These are phyloP conservation scores for Trichoderma gamsii DNA, from an alignment of 495 filamentous ascomycete genomes.

Conservation along the genomic window DNA sequence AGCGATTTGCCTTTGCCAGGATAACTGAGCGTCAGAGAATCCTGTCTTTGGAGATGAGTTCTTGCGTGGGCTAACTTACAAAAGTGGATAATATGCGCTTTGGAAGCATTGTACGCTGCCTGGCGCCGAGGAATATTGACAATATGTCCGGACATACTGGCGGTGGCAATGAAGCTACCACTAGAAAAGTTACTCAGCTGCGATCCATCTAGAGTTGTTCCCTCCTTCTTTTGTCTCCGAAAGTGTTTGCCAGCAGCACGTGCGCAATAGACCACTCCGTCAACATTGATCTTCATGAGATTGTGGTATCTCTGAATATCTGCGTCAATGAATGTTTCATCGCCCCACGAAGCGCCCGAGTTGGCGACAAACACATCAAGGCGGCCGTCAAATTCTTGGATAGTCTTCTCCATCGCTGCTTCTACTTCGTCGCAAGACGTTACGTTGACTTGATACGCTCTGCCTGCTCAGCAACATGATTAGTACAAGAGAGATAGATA, in stretches of 20 bases:
- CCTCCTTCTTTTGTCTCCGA: conserved; percentile 52
- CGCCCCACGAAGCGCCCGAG: conserved; percentile 67
- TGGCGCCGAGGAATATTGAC: conserved; percentile 85
- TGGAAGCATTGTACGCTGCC: conserved; percentile 80
- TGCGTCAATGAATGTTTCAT: conserved; percentile 62
- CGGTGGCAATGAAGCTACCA: conserved; percentile 72
- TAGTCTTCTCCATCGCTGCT: conserved; percentile 48
- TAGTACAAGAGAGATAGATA: background rate
- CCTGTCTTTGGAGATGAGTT: background rate
- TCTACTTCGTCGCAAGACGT: conserved; percentile 54
- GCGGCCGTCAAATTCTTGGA: conserved; percentile 64
- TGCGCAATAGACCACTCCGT: conserved; percentile 78
- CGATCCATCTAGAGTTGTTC: conserved; percentile 58
- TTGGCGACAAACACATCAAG: conserved; percentile 80
- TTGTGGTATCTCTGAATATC: conserved; percentile 58
- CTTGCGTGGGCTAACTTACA: conserved; percentile 42
- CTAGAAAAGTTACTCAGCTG: conserved; percentile 59
- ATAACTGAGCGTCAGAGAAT: background rate
- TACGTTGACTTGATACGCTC: conserved; percentile 69
- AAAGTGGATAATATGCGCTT: conserved; percentile 79
- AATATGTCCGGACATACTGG: conserved; percentile 79
- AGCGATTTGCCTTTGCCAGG: conserved; percentile 53
- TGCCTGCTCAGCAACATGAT: conserved; percentile 44
- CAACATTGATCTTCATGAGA: conserved; percentile 68
- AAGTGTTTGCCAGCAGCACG: conserved; percentile 67